Base-by-base conservation (phyloP, 306 rosid genomes). In the Comarum palustre region DNA sequence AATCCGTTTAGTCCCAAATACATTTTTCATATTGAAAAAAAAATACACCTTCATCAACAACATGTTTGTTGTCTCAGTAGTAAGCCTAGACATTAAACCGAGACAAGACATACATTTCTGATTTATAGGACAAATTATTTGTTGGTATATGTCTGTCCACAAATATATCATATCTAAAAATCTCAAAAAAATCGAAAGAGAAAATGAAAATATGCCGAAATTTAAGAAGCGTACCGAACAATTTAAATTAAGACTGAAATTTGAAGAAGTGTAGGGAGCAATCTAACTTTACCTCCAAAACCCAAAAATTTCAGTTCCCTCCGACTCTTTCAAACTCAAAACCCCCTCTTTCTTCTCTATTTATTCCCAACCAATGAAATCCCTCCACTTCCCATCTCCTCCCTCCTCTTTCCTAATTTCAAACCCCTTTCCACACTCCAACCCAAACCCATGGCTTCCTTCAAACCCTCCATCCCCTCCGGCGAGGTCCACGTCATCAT, bases 401-500 rank as follows among this genome's bases (percentile, higher is more conserved):
- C 55, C 61, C 64, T 75, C 66, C 73, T 55, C 31, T 73, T 31
- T 34, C 29, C 52, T 34, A 2, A 20, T 22, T 48, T 41, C 76
- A 32, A 14, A 34, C 4, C 41, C 24, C 58, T 32, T 24, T 8
- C 22, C 50, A 13, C 45, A 36, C 72, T 15, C 65, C 39, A 34
- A 42, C 36, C 20, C 1, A 39, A 42, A 34, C 71, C 79, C 29
- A 88, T 88, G 93, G 88, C 91, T 19, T 80, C 89, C 66, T 73
- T 81, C 50, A 82, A 72, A 68, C 72, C 77, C 42, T 59, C 86
- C 1, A 15, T 73, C 22, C 2, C 81, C 63, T 66, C 86, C 3
- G 96, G 98, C 1, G 95, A 92, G 81, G 83, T 94, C 16, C 99
- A 94, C 67, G 91, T 94, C 16, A 91, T 91, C 58, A 81, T 94